Percentiles rank a stretch among this genome's conserved stretches.
Evolutionary conservation across 106 monocot genomes (phyloP).

Genomic region (Apostasia ramifera): DNA sequence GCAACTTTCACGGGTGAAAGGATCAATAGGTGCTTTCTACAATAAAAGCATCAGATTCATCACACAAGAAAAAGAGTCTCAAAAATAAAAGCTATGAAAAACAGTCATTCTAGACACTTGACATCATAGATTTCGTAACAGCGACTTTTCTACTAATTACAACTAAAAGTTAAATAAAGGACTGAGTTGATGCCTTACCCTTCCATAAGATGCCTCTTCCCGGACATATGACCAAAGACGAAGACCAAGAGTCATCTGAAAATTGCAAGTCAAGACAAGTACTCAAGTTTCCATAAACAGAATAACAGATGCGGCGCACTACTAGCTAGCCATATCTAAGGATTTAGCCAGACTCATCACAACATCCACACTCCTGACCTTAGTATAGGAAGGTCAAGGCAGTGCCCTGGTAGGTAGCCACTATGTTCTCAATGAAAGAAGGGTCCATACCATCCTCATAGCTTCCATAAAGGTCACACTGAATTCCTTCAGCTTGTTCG

Average conservation of each 20-base stretch:
- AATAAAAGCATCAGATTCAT: background rate
- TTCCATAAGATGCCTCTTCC: constrained; percentile 97
- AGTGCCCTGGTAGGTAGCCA: no score
- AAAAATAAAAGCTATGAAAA: background rate
- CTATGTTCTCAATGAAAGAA: background rate
- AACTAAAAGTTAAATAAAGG: background rate
- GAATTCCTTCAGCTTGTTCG: constrained; percentile 91
- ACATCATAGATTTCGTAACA: no score
- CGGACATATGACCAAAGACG: constrained; percentile 99
- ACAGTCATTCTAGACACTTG: background rate
- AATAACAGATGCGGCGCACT: background rate
- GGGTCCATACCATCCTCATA: constrained; percentile 58
- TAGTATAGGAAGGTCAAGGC: no score
- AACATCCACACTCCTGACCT: no score
- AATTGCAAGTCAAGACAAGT: constrained; percentile 13
- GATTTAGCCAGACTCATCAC: no score
- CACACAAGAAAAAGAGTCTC: background rate
- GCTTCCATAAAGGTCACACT: constrained; percentile 97
- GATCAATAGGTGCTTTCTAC: constrained; percentile 99
- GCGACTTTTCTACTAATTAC: background rate
- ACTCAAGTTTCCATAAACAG: background rate
- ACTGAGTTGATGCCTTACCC: constrained; percentile 41
- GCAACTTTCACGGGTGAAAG: constrained; percentile 78
- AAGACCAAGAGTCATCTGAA: constrained; percentile 80
- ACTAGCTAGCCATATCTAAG: no score